A percentile compares a stretch with the other conserved stretches of the same genome.
These are phyloP conservation scores for Dictyostelium discoideum DNA, from an alignment of 78 protist genomes.

Conservation along the genomic window DNA sequence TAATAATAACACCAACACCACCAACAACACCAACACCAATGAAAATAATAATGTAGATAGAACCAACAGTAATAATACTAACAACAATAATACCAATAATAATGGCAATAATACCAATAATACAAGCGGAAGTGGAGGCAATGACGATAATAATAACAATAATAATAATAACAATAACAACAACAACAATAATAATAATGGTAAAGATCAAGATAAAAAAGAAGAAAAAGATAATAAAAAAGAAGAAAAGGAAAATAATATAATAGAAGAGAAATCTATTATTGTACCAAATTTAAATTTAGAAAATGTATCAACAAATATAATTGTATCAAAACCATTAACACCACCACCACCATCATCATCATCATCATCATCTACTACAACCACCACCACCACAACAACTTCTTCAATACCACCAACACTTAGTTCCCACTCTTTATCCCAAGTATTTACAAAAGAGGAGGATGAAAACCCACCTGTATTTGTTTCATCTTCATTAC, in stretches of 20 bases:
- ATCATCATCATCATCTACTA: not conserved
- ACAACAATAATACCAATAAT: not conserved
- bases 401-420: not conserved
- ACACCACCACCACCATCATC: not conserved
- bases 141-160: not conserved
- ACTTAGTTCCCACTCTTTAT: not conserved
- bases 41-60: not conserved
- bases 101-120: not conserved
- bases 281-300: conserved; percentile 4
- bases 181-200: not conserved
- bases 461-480: conserved; percentile 1
- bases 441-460: not conserved
- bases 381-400: not conserved
- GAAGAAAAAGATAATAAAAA: not conserved
- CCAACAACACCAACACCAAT: not conserved
- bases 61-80: conserved; percentile 6
- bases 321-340: not conserved
- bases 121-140: not conserved
- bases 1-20: not conserved
- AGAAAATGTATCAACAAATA: conserved; percentile 11
- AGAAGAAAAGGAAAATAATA: not conserved
- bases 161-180: not conserved
- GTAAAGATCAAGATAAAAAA: not conserved
- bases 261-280: not conserved
- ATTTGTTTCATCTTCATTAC: conserved; percentile 42